A percentile compares a stretch with the other conserved stretches of the same genome.
Conservation (phyloP, 2,329 filamentous ascomycete genomes). For the Calonectria hongkongensis region DNA sequence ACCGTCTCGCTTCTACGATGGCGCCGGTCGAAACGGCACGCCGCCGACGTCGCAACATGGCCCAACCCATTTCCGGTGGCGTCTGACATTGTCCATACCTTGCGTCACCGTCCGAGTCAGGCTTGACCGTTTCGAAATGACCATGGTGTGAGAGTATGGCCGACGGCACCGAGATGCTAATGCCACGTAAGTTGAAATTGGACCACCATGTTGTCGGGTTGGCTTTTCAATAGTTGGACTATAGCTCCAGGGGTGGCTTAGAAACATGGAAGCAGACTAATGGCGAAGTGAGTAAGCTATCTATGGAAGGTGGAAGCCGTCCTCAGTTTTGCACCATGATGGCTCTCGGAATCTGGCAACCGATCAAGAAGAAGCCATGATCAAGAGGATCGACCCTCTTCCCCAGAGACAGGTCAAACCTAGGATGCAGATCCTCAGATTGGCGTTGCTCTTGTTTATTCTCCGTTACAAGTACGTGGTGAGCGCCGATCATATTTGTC, state of each 20-base stretch:
- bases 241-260: slow-evolving; percentile 15
- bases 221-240: slow-evolving; percentile 11
- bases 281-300: background rate
- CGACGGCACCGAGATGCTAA: slow-evolving; percentile 24
- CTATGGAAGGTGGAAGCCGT: background rate
- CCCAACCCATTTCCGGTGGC: slow-evolving; percentile 30
- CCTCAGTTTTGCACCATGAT: background rate
- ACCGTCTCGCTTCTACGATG: slow-evolving; percentile 22
- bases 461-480: slow-evolving; percentile 23
- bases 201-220: slow-evolving; percentile 25
- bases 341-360: slow-evolving; percentile 1
- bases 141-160: slow-evolving; percentile 28
- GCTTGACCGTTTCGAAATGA: slow-evolving; percentile 34
- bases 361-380: slow-evolving; percentile 6
- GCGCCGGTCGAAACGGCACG: slow-evolving; percentile 24
- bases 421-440: slow-evolving; percentile 40
- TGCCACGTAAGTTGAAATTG: slow-evolving; percentile 30
- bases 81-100: slow-evolving; percentile 22
- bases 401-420: slow-evolving; percentile 30
- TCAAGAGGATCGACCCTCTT: slow-evolving; percentile 33
- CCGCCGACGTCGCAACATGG: slow-evolving; percentile 29
- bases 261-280: background rate
- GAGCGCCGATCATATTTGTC: slow-evolving; percentile 28
- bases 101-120: slow-evolving; percentile 10
- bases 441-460: slow-evolving; percentile 38